phyloP scores from a whole-genome alignment of 2,329 filamentous ascomycete species.

The Xenoacremonium recifei region DNA sequence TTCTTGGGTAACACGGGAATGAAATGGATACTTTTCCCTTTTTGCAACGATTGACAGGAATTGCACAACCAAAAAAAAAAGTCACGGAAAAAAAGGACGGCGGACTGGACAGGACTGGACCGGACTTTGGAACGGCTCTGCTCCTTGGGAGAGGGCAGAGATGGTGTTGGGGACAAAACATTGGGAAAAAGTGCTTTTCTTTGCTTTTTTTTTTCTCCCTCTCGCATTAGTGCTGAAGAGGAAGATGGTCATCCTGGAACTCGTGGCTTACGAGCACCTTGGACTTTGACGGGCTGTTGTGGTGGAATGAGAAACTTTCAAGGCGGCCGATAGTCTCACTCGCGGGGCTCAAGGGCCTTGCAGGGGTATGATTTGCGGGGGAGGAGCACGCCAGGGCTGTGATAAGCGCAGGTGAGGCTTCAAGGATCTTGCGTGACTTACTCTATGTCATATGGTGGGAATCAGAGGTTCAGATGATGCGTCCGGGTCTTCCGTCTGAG shows the following conservation, averaged over 20 bases:
- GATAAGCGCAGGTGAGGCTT: constrained; percentile 13
- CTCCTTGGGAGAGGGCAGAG: too few relatives aligned
- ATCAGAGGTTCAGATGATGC: too few relatives aligned
- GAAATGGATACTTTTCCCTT: too few relatives aligned
- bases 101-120: not conserved
- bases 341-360: constrained; percentile 13
- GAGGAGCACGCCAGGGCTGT: constrained; percentile 16
- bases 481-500: not conserved
- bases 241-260: constrained; percentile 15
- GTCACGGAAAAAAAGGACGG: too few relatives aligned
- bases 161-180: too few relatives aligned
- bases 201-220: too few relatives aligned
- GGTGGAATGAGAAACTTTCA: constrained; percentile 24
- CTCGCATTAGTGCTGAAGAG: constrained; percentile 13
- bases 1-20: not conserved
- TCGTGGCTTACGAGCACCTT: not conserved
- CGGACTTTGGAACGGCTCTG: not conserved
- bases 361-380: constrained; percentile 20
- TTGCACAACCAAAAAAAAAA: not conserved
- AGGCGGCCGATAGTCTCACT: constrained; percentile 12
- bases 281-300: too few relatives aligned
- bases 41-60: not conserved
- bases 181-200: constrained; percentile 23
- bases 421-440: constrained; percentile 13
- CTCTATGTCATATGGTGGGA: too few relatives aligned